Base-by-base conservation (phyloP, 192 early-diverging fungal genomes). In the Coemansia sp. region DNA sequence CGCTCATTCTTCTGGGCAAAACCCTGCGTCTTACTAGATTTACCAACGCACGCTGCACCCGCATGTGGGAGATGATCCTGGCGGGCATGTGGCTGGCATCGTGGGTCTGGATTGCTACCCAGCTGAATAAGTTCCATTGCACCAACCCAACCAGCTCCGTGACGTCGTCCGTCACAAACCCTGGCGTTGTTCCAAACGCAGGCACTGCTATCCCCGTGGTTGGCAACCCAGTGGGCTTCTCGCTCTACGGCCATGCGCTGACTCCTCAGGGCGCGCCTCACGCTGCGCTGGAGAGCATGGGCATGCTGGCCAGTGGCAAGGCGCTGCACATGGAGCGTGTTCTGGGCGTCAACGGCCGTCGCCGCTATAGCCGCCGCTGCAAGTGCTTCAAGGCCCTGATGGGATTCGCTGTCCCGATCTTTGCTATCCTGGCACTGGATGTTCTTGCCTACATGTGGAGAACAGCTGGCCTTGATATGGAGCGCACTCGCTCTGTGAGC, bases 81-180 rank as follows among this genome's bases (percentile, higher is more conserved):
- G 65, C 76, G 18, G 69, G 58, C 2, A 40, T 79, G 47, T 79
- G 76, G 76, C 66, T 79, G 22, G 62, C 69, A 0, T 72, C 76
- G 22, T 79, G 69, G 76, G 76, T 72, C 40, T 79, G 76, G 76
- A 64, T 72, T 43, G 76, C 69, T 27, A 72, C 61, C 1, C 76
- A 79, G 59, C 59, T 79, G 23, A 79, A 72, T 69, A 79, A 72
- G 69, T 72, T 79, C 76, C 56, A 56, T 16, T 72, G 76, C 66
- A 55, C 11, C 27, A 58, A 57, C 19, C 75, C 59, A 3, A 54
- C 40, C 6, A 31, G 33, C 6, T 25, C 50, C 3, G 32, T 38
- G 42, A 16, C 50, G 11, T 31, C 40, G 19, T 43, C 67, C 12
- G 55, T 57, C 9, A 22, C n/a, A 11, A 46, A 45, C 47, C 30